Evolutionary conservation across 140 eudicot species (phyloP).

Genomic region (Erigeron philadelphicus): DNA sequence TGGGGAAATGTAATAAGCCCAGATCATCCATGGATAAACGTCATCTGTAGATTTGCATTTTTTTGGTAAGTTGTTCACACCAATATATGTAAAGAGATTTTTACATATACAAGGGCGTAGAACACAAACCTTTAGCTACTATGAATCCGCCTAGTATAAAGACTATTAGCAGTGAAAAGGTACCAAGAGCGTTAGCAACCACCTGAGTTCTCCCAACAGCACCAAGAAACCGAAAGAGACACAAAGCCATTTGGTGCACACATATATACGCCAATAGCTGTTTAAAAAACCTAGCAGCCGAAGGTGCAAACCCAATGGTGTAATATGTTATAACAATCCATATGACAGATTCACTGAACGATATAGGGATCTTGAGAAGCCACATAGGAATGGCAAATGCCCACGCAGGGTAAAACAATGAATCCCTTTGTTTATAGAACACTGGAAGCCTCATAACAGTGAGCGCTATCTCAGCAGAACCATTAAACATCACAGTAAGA

Average conservation of each 20-base stretch:
- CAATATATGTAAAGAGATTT: background rate
- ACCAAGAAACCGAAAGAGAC: slow-evolving; percentile 50
- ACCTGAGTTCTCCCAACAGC: slow-evolving; percentile 55
- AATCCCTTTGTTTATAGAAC: slow-evolving; percentile 55
- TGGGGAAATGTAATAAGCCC: slow-evolving; percentile 65
- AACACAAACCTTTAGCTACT: slow-evolving; percentile 48
- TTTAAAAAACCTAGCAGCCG: slow-evolving; percentile 43
- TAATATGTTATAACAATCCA: slow-evolving; percentile 54
- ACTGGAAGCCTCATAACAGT: slow-evolving; percentile 60
- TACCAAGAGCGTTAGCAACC: slow-evolving; percentile 49
- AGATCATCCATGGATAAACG: slow-evolving; percentile 56
- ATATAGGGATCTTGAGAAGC: slow-evolving; percentile 53
- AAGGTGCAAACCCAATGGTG: slow-evolving; percentile 59
- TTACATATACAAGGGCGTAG: background rate
- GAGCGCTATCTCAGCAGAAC: slow-evolving; percentile 55
- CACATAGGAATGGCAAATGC: slow-evolving; percentile 60
- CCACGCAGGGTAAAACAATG: slow-evolving; percentile 64
- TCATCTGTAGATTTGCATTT: slow-evolving; percentile 35
- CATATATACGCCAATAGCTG: slow-evolving; percentile 54
- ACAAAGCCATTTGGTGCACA: slow-evolving; percentile 61
- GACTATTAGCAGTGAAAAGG: slow-evolving; percentile 45
- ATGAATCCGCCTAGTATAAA: slow-evolving; percentile 68
- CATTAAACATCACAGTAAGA: slow-evolving; percentile 55
- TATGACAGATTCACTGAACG: slow-evolving; percentile 48
- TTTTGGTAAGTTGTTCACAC: background rate